Evolutionary conservation across 495 filamentous ascomycete genomes (phyloP).

Genomic region (Mycothermus thermophilus): DNA sequence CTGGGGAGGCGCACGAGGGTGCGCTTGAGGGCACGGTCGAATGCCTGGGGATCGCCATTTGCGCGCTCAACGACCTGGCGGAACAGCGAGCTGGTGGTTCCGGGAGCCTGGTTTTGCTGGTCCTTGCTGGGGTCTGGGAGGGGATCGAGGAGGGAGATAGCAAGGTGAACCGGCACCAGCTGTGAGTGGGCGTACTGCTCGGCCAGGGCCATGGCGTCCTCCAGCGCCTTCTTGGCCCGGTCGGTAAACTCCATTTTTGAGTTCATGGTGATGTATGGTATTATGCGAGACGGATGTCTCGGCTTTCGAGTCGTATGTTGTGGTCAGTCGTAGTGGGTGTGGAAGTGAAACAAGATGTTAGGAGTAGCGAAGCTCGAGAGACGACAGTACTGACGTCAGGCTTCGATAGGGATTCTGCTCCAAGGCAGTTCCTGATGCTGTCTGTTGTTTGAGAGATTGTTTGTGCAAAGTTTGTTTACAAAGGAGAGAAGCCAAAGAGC

Average conservation of each 20-base stretch:
- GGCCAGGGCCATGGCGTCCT: slow-evolving; percentile 70
- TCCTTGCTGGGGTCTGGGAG: slow-evolving; percentile 62
- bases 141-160: slow-evolving; percentile 76
- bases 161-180: slow-evolving; percentile 75
- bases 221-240: slow-evolving; percentile 71
- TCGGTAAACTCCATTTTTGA: slow-evolving; percentile 77
- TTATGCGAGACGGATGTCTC: slow-evolving; percentile 15
- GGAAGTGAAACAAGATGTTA: too few species aligned
- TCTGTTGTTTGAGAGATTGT: slow-evolving; percentile 1
- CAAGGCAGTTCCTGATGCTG: not conserved
- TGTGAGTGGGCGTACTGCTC: slow-evolving; percentile 83
- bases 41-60: slow-evolving; percentile 75
- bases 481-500: too few species aligned
- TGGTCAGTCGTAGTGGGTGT: slow-evolving; percentile 1
- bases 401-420: slow-evolving; percentile 8
- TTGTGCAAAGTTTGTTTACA: slow-evolving; percentile 6
- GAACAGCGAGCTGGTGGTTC: slow-evolving; percentile 63
- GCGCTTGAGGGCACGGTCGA: slow-evolving; percentile 85
- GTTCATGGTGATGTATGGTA: slow-evolving; percentile 27
- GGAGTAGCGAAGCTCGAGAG: too few species aligned
- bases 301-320: slow-evolving; percentile 4
- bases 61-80: slow-evolving; percentile 88
- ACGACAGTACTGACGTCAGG: slow-evolving; percentile 24
- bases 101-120: slow-evolving; percentile 47
- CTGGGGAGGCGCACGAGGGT: slow-evolving; percentile 76